Base-by-base conservation (phyloP, 148 eudicot species). In the Diospyros kaki region DNA sequence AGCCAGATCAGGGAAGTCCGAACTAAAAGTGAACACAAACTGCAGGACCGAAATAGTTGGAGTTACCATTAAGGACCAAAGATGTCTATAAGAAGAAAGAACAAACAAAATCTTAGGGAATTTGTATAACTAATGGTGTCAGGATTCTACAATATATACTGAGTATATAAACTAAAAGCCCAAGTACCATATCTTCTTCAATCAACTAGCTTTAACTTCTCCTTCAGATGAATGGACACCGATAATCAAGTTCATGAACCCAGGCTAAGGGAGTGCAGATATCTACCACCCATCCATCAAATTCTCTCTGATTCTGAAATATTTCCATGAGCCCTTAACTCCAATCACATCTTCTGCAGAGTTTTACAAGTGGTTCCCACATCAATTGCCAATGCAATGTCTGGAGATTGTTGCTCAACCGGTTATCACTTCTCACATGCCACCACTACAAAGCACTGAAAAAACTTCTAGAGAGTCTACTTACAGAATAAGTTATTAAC, bases 111-210 rank as follows among this genome's bases (percentile, higher is more conserved):
- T 17, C 71, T 66, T 71, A 71, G 9, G 48, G 75, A 77, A 61
- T 78, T 40, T 45, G 73, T 58, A 54, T 9, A 51, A 64, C 64
- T 58, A 66, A 69, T 66, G 79, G 73, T 75, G 74, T 82, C 71
- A 84, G 82, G 77, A 81, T 68, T 78, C 84, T 84, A 85, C 77
- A 55, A 66, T 79, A 83, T 83, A 72, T 77, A 83, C 88, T 83
- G n/a, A 56, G 71, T 79, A 82, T 75, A 81, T 53, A 78, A 41
- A 58, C 62, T 79, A 75, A 48, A 68, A 64, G 74, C 75, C 82
- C 69, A 64, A 69, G 72, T 43, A 62, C 44, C 72, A 66, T 52
- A 73, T 60, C 70, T 53, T 45, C 46, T 68, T 70, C 51, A 74
- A 70, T 76, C 82, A 71, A 75, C 68, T 72, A 40, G 45, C 72